Conservation (phyloP, 768 basidiomycete genomes). For the Tulasnella sp. region DNA sequence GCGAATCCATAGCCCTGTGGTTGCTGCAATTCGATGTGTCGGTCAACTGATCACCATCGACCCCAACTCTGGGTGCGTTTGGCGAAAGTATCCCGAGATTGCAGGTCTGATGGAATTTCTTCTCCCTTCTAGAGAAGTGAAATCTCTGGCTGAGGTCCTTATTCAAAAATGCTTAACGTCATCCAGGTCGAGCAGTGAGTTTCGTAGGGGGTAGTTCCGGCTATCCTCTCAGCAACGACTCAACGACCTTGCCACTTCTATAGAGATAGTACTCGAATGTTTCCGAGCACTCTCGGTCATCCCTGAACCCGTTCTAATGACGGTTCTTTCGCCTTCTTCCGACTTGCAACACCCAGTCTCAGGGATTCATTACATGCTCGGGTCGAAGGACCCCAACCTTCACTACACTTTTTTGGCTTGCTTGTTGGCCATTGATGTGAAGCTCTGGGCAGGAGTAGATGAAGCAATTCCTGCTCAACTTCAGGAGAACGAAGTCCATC, state of each 20-base stretch:
- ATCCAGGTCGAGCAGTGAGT: not conserved
- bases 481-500: slow-evolving; percentile 61
- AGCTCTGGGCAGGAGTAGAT: slow-evolving; percentile 63
- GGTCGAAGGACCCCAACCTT: slow-evolving; percentile 55
- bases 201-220: not conserved
- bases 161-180: not conserved
- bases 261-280: slow-evolving; percentile 38
- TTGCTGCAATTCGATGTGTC: not conserved
- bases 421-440: slow-evolving; percentile 53
- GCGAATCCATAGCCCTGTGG: not conserved
- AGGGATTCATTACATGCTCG: slow-evolving; percentile 52
- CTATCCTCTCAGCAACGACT: not conserved
- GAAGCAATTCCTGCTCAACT: slow-evolving; percentile 43
- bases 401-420: slow-evolving; percentile 65
- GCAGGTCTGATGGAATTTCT: not conserved
- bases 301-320: slow-evolving; percentile 6
- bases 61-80: not conserved
- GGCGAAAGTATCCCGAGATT: not conserved
- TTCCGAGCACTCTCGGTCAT: slow-evolving; percentile 37
- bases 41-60: not conserved
- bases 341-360: slow-evolving; percentile 24
- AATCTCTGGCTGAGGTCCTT: not conserved
- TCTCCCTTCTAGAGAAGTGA: not conserved
- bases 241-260: not conserved
- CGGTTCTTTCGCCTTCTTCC: not conserved